Conservation (phyloP, 2,329 filamentous ascomycete species). For the Colletotrichum noveboracense region DNA sequence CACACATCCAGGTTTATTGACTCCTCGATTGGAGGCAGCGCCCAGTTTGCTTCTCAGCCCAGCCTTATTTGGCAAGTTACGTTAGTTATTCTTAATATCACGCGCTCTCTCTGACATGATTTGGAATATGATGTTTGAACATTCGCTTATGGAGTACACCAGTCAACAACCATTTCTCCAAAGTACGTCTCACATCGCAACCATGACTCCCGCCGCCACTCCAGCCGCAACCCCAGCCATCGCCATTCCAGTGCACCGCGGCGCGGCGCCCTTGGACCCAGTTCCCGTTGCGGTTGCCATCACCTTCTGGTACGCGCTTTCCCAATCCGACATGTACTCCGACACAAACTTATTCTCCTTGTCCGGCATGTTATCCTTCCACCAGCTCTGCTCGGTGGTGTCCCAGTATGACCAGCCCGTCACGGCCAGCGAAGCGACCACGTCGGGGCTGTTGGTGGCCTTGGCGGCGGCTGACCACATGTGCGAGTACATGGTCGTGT, state of each 20-base stretch:
- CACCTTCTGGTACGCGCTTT: not conserved
- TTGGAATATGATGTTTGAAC: not conserved
- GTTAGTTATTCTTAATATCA: not conserved
- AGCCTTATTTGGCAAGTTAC: not conserved
- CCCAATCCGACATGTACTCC: not conserved
- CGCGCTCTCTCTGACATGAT: not conserved
- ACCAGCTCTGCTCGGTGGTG: not conserved
- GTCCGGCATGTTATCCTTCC: constrained; percentile 7
- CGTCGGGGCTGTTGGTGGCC: constrained; percentile 14
- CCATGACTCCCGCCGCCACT: constrained; percentile 4
- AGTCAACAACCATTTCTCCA: not conserved
- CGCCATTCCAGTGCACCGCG: constrained; percentile 5
- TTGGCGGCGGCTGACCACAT: constrained; percentile 22
- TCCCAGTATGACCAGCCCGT: not conserved
- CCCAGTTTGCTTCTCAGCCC: fast-evolving
- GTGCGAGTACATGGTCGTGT: constrained; percentile 16
- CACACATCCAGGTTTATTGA: not conserved
- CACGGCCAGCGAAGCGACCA: constrained; percentile 16
- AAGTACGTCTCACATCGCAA: not conserved
- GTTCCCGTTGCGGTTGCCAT: not conserved
- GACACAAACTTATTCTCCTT: not conserved
- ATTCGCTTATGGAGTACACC: not conserved
- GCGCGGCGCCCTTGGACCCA: not conserved
- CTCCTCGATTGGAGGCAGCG: not conserved
- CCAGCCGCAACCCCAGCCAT: constrained; percentile 6